Evolutionary conservation across 345 rosid species (phyloP), one percentile per base, ranked within the genome.

Genomic region (Populus pruinosa): DNA sequence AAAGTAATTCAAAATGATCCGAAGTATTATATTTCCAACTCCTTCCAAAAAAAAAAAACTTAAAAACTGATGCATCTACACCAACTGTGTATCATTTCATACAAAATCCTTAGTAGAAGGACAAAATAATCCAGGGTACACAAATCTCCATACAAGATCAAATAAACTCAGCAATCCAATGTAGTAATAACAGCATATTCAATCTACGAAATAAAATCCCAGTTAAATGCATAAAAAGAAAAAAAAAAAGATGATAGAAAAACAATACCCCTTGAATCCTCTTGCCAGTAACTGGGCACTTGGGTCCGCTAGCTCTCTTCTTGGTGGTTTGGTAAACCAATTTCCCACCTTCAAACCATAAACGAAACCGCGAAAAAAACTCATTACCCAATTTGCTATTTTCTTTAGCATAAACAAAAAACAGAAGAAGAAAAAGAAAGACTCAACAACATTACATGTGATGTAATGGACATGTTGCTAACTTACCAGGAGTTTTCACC

Each of bases 401-500:
- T 10, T 23, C 13, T 59, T 50, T 5, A 76, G 12, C 72, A 65
- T 18, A 35, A 50, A 11, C 55, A 38, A 23, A 8, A 8, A 25
- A n/a, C 2, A 43, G 43, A 23, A 25, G 2, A 69, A 38, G 20
- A 21, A 39, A 68, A 47, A 13, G 17, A 25, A 25, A 13, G 50
- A 12, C 12, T 47, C 50, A 8, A 67, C 53, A 36, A 5, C 71
- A 69, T 1, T 38, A 21, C 5, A 1, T 38, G 38, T 21, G 8
- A 23, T n/a, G 23, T 0, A 43, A 69, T n/a, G 53, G 14, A 39
- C 12, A 25, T 38, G 39, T 35, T 6, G 66, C 13, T 20, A 9
- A 16, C 39, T 75, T 83, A 94, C 98, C 98, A 5, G 98, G 98
- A 36, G 97, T 94, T 86, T 92, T 94, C 86, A 94, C 93, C 78